These are phyloP conservation scores for Pythium phragmiticola DNA, from an alignment of 352 stramenopile species.

Conservation along the genomic window DNA sequence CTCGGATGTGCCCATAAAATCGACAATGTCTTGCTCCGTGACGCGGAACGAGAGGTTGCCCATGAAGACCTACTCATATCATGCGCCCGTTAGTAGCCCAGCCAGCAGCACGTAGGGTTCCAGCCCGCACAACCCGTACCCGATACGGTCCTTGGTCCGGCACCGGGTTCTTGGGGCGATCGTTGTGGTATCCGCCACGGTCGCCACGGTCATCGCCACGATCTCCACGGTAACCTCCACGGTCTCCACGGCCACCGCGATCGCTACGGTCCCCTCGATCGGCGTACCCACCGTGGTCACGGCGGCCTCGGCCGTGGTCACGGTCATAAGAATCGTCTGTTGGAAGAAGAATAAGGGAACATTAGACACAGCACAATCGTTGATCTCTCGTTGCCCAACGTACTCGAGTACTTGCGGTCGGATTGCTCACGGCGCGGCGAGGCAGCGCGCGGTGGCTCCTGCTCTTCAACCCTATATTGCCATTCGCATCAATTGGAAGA, in stretches of 20 bases:
- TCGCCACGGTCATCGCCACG: constrained; percentile 22
- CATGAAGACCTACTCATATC: constrained; percentile 52
- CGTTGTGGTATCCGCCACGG: constrained; percentile 25
- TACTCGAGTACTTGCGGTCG: constrained; percentile 31
- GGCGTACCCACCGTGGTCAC: constrained; percentile 27
- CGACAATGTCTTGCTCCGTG: constrained; percentile 65
- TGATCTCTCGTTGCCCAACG: background rate
- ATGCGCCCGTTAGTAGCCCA: background rate
- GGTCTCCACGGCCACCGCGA: constrained; percentile 6
- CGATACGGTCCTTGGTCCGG: constrained; percentile 79
- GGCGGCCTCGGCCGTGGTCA: constrained; percentile 21
- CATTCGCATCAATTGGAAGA: constrained; percentile 8
- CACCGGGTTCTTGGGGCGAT: constrained; percentile 73
- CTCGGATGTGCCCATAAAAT: constrained; percentile 55
- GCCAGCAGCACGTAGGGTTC: background rate
- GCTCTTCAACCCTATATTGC: constrained; percentile 31
- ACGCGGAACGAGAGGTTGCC: constrained; percentile 80
- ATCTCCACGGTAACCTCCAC: constrained; percentile 20
- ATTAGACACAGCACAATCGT: background rate
- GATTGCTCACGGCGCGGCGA: constrained; percentile 19
- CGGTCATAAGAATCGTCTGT: constrained; percentile 31
- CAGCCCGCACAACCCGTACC: constrained; percentile 27
- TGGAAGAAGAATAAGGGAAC: background rate
- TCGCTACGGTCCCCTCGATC: constrained; percentile 22
- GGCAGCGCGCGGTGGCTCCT: constrained; percentile 19